Evolutionary conservation across 1,139 yeast species (phyloP).

Genomic region (Sugiyamaella neomexicana): DNA sequence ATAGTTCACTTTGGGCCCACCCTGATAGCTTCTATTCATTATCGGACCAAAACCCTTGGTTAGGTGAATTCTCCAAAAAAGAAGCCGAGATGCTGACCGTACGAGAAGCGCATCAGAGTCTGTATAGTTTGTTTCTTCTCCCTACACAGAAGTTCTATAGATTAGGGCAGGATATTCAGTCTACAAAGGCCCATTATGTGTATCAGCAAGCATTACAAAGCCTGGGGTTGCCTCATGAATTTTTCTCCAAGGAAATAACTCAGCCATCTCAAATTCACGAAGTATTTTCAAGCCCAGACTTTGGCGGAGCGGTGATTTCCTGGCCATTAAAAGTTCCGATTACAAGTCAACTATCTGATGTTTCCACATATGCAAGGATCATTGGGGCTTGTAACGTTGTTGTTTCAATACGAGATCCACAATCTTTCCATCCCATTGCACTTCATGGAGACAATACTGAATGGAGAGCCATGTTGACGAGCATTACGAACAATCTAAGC

Average conservation of each 20-base stretch:
- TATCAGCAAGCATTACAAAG: constrained; percentile 17
- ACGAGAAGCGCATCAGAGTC: constrained; percentile 23
- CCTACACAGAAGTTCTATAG: constrained; percentile 26
- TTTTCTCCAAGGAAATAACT: constrained; percentile 9
- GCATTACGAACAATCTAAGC: constrained; percentile 19
- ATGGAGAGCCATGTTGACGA: constrained; percentile 71
- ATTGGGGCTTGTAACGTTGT: constrained; percentile 89
- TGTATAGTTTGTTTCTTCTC: constrained; percentile 23
- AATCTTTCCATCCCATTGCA: constrained; percentile 35
- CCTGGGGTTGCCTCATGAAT: constrained; percentile 22
- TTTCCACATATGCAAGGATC: constrained; percentile 58
- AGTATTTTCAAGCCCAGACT: constrained; percentile 19
- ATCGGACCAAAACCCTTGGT: constrained; percentile 14
- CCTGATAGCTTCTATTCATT: constrained; percentile 22
- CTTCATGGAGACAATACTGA: constrained; percentile 83
- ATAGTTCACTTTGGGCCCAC: constrained; percentile 18
- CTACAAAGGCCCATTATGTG: constrained; percentile 13
- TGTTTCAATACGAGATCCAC: constrained; percentile 51
- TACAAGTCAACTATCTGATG: constrained; percentile 17
- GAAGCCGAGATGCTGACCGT: constrained; percentile 16
- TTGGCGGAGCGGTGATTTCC: constrained; percentile 26
- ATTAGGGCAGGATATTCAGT: constrained; percentile 23
- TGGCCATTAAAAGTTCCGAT: constrained; percentile 21
- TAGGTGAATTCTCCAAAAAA: constrained; percentile 18
- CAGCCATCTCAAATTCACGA: constrained; percentile 16